phyloP scores from a whole-genome alignment of 1,139 yeast genomes.

The Schwanniomyces etchellsii region DNA sequence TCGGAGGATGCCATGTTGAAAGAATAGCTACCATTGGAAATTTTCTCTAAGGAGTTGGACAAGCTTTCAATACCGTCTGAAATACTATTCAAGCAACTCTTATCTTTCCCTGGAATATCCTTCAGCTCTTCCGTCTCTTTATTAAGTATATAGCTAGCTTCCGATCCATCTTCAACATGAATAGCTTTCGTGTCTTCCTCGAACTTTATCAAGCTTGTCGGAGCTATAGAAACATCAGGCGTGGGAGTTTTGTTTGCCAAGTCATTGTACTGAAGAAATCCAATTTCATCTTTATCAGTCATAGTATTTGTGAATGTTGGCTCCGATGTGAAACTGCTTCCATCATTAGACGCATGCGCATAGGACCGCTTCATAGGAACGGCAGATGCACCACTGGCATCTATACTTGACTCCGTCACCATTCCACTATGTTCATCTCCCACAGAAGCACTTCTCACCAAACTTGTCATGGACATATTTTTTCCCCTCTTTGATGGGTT shows the following conservation, averaged over 20 bases:
- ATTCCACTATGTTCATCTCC: not conserved
- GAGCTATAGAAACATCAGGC: too few species aligned
- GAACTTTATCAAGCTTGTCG: not conserved
- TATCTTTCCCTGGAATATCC: constrained; percentile 4
- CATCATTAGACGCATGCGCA: not conserved
- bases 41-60: constrained; percentile 23
- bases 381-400: not conserved
- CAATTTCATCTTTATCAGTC: not conserved
- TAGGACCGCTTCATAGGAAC: not conserved
- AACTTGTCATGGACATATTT: not conserved
- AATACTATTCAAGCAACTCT: constrained; percentile 13
- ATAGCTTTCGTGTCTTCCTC: not conserved
- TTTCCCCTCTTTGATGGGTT: not conserved
- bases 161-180: too few species aligned
- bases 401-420: not conserved
- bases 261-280: not conserved
- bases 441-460: not conserved
- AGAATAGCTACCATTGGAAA: constrained; percentile 22
- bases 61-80: constrained; percentile 24
- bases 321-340: too few species aligned
- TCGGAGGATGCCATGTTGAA: constrained; percentile 25
- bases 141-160: not conserved
- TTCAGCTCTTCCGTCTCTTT: not conserved
- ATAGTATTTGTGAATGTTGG: too few species aligned
- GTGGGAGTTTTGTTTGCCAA: too few species aligned